Percentiles rank a stretch among this genome's conserved stretches.
Evolutionary conservation across 805 yeast genomes (phyloP).

Genomic region (Wickerhamiella galacta): DNA sequence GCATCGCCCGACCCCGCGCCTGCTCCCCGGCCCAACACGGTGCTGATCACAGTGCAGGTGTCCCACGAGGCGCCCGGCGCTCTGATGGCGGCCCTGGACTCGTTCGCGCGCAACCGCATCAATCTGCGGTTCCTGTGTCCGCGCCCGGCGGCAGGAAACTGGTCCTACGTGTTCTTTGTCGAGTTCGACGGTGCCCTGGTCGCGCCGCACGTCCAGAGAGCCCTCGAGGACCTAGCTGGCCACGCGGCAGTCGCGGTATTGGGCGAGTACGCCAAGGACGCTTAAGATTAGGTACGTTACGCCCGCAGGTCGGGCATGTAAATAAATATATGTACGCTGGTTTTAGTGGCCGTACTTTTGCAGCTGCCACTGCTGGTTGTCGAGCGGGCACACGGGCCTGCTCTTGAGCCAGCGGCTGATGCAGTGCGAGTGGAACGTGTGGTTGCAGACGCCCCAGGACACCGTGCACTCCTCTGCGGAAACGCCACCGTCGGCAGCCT

Average conservation of each 20-base stretch:
- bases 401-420: constrained; percentile 89
- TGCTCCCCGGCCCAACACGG: constrained; percentile 12
- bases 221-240: constrained; percentile 22
- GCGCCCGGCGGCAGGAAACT: constrained; percentile 50
- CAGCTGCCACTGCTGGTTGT: constrained; percentile 75
- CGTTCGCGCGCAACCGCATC: constrained; percentile 37
- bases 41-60: constrained; percentile 50
- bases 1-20: neutral
- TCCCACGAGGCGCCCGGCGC: constrained; percentile 53
- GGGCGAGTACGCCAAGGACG: neutral
- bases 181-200: constrained; percentile 36
- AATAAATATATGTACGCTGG: constrained; percentile 1
- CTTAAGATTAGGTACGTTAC: no score
- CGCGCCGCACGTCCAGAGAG: constrained; percentile 12
- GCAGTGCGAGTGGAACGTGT: constrained; percentile 97
- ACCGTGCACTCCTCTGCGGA: constrained; percentile 69
- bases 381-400: constrained; percentile 92
- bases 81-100: constrained; percentile 44
- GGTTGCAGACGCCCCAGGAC: constrained; percentile 95
- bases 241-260: neutral
- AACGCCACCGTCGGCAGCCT: constrained; percentile 53
- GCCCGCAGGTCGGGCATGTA: constrained; percentile 47
- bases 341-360: constrained; percentile 53
- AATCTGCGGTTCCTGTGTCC: constrained; percentile 61
- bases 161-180: constrained; percentile 74